Percentiles rank a stretch among this genome's conserved stretches.
Conservation (phyloP, 257 asterid species). For the Jacaranda mimosifolia region DNA sequence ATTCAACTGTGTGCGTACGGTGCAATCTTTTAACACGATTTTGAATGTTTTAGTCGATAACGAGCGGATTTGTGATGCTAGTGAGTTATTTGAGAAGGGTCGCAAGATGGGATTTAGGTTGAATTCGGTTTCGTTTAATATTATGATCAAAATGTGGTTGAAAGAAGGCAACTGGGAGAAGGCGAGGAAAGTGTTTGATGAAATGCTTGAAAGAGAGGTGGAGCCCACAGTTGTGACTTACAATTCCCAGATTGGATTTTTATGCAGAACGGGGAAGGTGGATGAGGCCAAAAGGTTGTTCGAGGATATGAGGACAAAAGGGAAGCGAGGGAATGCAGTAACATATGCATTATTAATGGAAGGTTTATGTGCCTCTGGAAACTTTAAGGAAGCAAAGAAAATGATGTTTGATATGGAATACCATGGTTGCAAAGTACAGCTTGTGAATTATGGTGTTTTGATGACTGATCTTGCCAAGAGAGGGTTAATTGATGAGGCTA, state of each 20-base stretch:
- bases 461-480: slow-evolving; percentile 73
- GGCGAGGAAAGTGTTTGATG: slow-evolving; percentile 72
- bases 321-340: slow-evolving; percentile 66
- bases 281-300: slow-evolving; percentile 65
- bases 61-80: slow-evolving; percentile 52
- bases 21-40: slow-evolving; percentile 76
- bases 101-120: slow-evolving; percentile 64
- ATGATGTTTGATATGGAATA: slow-evolving; percentile 96
- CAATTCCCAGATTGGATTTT: slow-evolving; percentile 75
- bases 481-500: slow-evolving; percentile 73
- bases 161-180: slow-evolving; percentile 60
- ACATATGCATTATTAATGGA: slow-evolving; percentile 84
- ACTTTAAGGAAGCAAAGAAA: slow-evolving; percentile 74
- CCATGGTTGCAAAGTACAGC: slow-evolving; percentile 74
- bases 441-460: slow-evolving; percentile 76
- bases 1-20: slow-evolving; percentile 69
- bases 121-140: slow-evolving; percentile 74
- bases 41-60: slow-evolving; percentile 69
- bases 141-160: slow-evolving; percentile 84
- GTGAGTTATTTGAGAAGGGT: slow-evolving; percentile 55
- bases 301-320: slow-evolving; percentile 74
- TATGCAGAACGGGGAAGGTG: slow-evolving; percentile 68
- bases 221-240: slow-evolving; percentile 83
- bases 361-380: slow-evolving; percentile 66
- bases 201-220: slow-evolving; percentile 82